Base-by-base conservation (phyloP, 805 yeast species). In the Isabelozyma rhagii region DNA sequence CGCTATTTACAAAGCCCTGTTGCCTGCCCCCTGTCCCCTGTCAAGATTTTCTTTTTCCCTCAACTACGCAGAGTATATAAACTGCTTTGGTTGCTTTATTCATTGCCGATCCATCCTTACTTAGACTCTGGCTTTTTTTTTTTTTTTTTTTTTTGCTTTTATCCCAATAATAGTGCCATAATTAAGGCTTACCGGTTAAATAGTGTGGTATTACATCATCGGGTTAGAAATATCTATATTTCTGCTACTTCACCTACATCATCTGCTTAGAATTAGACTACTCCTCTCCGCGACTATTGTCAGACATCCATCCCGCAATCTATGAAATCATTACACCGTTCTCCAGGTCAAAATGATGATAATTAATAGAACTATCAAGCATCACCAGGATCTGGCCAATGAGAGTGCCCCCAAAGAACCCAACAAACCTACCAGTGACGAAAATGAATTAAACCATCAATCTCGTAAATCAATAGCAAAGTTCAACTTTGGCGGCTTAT, bases 401-500 rank as follows among this genome's bases (percentile, higher is more conserved):
- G n/a, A 31, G 1, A 31, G 8, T 13, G 8, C 10, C 36, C 36
- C 10, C 1, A 31, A 31, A 13, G 36, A 31, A 9, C 8, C 36
- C 36, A 9, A 31, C n/a, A 31, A 31, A 4, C 10, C 10, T 3
- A 8, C 10, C n/a, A 13, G 17, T 39, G 41, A 15, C 17, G 41
- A 39, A 15, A 8, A 13, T 13, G 36, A 31, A 31, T 5, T 39
- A 13, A 39, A 39, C 18, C 41, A 39, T 15, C 45, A 43, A 14
- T 38, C 45, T 14, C 25, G 39, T n/a, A 43, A 43, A 17, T 28
- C 36, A 8, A 31, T 31, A 10, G 5, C 45, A 10, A 43, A 43
- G 15, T 43, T 43, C 38, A 43, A 43, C 38, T 25, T 43, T 8
- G 48, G 51, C 7, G 57, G 59, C 4, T 40, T 56, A 11, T 56